phyloP scores from a whole-genome alignment of 495 filamentous ascomycete species.

The Oleoguttula mirabilis region DNA sequence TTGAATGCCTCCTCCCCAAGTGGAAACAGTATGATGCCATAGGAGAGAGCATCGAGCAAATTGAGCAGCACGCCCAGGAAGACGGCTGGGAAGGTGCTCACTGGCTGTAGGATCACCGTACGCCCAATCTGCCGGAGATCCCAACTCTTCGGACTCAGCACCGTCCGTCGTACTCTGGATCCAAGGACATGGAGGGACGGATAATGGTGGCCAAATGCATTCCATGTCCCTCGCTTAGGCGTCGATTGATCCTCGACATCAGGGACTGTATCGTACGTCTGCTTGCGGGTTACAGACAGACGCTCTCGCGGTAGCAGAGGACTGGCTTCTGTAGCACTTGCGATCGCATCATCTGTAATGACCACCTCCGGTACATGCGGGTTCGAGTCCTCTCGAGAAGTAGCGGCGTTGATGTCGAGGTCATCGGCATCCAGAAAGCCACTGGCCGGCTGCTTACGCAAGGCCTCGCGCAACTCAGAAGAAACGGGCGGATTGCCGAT shows the following conservation, averaged over 20 bases:
- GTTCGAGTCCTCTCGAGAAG: too few relatives aligned
- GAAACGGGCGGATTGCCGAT: too few relatives aligned
- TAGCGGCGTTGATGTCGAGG: too few relatives aligned
- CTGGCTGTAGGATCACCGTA: constrained; percentile 51
- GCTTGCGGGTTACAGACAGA: constrained; percentile 3
- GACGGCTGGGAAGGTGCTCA: constrained; percentile 67
- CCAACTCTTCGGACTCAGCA: constrained; percentile 59
- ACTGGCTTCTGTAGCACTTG: constrained; percentile 8
- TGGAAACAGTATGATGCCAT: constrained; percentile 95
- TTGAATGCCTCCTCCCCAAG: constrained; percentile 74
- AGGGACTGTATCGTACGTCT: background rate
- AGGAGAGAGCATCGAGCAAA: constrained; percentile 86
- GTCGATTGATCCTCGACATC: constrained; percentile 21
- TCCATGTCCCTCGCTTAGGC: constrained; percentile 8
- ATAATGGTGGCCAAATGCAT: constrained; percentile 15
- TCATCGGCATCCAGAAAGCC: too few relatives aligned
- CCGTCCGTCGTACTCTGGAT: background rate
- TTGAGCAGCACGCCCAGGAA: constrained; percentile 81
- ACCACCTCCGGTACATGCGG: constrained; percentile 5
- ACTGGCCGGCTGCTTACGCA: constrained; percentile 14
- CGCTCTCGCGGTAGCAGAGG: constrained; percentile 14
- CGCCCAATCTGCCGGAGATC: constrained; percentile 51
- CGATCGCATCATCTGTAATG: background rate
- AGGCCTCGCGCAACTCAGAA: constrained; percentile 17
- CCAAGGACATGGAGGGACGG: constrained; percentile 7